Base-by-base conservation (phyloP, 208 protist genomes). In the Zelonia costaricensis region DNA sequence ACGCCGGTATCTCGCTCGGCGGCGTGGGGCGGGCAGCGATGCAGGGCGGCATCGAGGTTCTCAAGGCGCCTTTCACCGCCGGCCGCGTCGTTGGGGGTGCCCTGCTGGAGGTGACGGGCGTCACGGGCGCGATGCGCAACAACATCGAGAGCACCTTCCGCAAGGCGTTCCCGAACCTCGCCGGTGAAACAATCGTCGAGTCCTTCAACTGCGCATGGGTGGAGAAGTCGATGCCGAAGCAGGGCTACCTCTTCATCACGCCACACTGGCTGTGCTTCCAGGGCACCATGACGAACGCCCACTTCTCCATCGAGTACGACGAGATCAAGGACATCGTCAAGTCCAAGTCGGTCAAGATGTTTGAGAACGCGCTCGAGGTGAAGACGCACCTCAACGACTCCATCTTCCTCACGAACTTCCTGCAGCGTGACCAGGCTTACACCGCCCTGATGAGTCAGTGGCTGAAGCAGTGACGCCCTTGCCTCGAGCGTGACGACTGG, bases 251-350 rank as follows among this genome's bases (percentile, higher is more conserved):
- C 20, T 92, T 80, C 65, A 74, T 94, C 42, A 86, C 80, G 5
- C 54, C 63, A 25, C 82, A 85, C 47, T 91, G 76, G 69, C 47
- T 94, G 51, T 89, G 80, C 67, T 94, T 94, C 47, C 49, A 74
- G 51, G 73, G 74, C 58, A 71, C 42, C 62, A 46, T 85, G 16
- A 45, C 45, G 2, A 46, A 22, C 12, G 62, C 72, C 2, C 71
- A 85, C 18, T 86, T 94, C 57, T 70, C 74, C 23, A 38, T 92
- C 10, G 82, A 92, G 53, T 91, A 86, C 63, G 85, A 94, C 56
- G 84, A 94, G 54, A 85, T 94, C 45, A 86, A 84, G 35, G 82
- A 94, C 33, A 75, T 94, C 15, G 44, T 83, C 45, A 92, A 94
- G 61, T 67, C 69, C 33, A 80, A 84, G 35, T 80, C 69, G 18